These are phyloP conservation scores for Staphylotrichum tortipilum DNA, from an alignment of 495 filamentous ascomycete species.

Conservation along the genomic window DNA sequence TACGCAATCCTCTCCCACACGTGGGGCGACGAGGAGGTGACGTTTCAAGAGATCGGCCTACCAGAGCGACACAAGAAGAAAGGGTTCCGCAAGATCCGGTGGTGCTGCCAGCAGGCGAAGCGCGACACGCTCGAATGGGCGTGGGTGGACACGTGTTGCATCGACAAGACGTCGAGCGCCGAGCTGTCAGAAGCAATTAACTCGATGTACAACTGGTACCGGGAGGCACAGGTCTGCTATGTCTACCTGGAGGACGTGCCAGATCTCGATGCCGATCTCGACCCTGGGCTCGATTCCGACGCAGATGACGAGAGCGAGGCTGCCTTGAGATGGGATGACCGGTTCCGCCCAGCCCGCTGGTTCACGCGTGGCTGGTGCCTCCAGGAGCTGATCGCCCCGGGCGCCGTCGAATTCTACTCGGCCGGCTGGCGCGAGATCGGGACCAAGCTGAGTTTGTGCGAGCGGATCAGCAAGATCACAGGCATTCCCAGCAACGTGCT, in stretches of 20 bases:
- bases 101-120: neutral
- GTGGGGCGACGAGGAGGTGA: constrained; percentile 24
- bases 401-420: no score
- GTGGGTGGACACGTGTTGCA: constrained; percentile 38
- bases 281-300: no score
- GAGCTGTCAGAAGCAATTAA: constrained; percentile 12
- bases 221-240: constrained; percentile 24
- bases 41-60: constrained; percentile 12
- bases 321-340: no score
- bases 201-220: constrained; percentile 37
- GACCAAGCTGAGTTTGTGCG: no score
- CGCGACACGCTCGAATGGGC: constrained; percentile 21
- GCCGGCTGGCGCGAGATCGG: no score
- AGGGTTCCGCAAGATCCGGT: constrained; percentile 12
- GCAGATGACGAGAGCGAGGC: no score
- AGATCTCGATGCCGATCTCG: no score
- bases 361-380: no score
- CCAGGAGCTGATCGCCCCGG: no score
- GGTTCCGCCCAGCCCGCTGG: no score
- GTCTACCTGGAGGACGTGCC: constrained; percentile 7
- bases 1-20: constrained; percentile 33
- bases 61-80: neutral
- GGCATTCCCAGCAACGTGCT: no score
- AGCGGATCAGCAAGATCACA: no score
- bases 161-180: constrained; percentile 26